These are phyloP conservation scores for Acacia pycnantha DNA, from an alignment of 331 rosid species.

Conservation along the genomic window DNA sequence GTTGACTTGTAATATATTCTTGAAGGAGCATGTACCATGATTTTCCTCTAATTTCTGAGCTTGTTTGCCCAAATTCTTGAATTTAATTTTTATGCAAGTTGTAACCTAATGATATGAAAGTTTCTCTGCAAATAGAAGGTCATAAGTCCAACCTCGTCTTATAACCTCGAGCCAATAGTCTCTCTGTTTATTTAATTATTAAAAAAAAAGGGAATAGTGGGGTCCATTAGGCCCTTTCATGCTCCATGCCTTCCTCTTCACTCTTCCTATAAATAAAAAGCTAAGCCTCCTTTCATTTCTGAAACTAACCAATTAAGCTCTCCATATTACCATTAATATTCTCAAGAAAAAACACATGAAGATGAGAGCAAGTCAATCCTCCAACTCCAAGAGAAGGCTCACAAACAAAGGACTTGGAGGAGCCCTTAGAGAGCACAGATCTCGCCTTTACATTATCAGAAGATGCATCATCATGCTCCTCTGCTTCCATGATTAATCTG, in stretches of 20 bases:
- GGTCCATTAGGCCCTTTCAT: neutral
- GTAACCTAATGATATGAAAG: too few relatives aligned
- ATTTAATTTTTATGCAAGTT: too few relatives aligned
- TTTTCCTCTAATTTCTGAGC: too few relatives aligned
- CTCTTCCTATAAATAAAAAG: neutral
- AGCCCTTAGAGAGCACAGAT: neutral
- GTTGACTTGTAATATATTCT: too few relatives aligned
- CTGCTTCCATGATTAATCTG: neutral
- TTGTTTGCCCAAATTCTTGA: too few relatives aligned
- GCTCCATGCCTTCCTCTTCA: neutral
- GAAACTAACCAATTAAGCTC: neutral
- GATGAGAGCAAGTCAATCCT: conserved; percentile 48
- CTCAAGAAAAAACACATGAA: neutral
- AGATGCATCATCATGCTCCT: conserved; percentile 12
- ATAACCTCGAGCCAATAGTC: too few relatives aligned
- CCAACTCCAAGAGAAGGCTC: conserved; percentile 15
- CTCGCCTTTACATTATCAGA: neutral
- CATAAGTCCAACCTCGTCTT: rapidly evolving
- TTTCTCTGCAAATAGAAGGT: too few relatives aligned
- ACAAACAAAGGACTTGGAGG: neutral
- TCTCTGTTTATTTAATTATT: neutral
- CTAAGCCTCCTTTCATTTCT: neutral
- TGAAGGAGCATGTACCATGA: too few relatives aligned
- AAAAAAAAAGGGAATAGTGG: too few relatives aligned
- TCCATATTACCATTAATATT: neutral